A percentile compares a stretch with the other conserved stretches of the same genome.
Evolutionary conservation across 1,284 basidiomycete species (phyloP).

Genomic region (Anthracocystis panici-leucophaei): DNA sequence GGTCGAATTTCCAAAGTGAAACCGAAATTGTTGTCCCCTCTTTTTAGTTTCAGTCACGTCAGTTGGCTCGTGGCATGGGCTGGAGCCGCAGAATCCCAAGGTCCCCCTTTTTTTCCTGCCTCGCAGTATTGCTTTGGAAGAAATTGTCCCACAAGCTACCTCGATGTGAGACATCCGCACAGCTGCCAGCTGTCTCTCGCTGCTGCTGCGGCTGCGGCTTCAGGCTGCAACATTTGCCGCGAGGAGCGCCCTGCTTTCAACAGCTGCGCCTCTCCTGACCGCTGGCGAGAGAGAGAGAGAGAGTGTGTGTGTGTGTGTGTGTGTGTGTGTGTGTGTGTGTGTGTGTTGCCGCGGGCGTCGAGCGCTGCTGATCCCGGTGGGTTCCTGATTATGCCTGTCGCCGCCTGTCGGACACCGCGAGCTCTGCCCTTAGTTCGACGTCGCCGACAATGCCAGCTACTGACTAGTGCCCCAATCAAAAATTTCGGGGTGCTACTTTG

Average conservation of each 20-base stretch:
- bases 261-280: background rate
- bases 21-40: slow-evolving; percentile 10
- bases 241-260: background rate
- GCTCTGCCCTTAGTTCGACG: slow-evolving; percentile 7
- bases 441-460: slow-evolving; percentile 2
- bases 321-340: background rate
- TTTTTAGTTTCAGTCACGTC: background rate
- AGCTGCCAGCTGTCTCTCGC: background rate
- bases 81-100: background rate
- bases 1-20: slow-evolving; percentile 3
- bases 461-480: background rate
- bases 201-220: slow-evolving; percentile 3
- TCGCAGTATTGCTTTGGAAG: slow-evolving; percentile 10
- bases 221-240: slow-evolving; percentile 1
- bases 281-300: too few species aligned
- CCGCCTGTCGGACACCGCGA: slow-evolving; percentile 10
- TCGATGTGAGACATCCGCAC: slow-evolving; percentile 2
- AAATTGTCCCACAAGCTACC: slow-evolving; percentile 6
- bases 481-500: slow-evolving; percentile 38
- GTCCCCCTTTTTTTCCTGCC: slow-evolving; percentile 2
- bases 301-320: background rate
- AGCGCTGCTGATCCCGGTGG: slow-evolving; percentile 10
- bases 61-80: background rate
- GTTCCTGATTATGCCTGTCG: slow-evolving; percentile 2
- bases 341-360: slow-evolving; percentile 4